phyloP scores from a whole-genome alignment of 305 asterid genomes.

The Fraxinus xanthoxyloides region DNA sequence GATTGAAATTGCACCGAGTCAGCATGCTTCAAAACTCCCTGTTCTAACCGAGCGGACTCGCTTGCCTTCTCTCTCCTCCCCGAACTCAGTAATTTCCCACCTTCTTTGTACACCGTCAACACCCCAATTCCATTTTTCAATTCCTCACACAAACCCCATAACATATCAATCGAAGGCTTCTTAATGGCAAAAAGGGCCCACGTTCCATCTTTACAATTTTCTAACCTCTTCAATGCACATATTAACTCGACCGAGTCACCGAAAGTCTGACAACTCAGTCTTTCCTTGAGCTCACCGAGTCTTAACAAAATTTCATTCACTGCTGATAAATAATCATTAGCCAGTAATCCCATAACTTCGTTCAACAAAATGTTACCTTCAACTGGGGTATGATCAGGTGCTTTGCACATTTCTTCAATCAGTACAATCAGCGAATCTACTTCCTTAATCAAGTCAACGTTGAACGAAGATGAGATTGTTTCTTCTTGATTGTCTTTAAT shows the following conservation, averaged over 20 bases:
- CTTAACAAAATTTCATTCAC: conserved; percentile 52
- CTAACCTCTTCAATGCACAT: conserved; percentile 54
- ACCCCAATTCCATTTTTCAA: conserved; percentile 40
- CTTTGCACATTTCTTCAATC: conserved; percentile 53
- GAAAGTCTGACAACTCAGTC: conserved; percentile 56
- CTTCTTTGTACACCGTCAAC: conserved; percentile 31
- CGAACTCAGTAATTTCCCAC: conserved; percentile 31
- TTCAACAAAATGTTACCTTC: conserved; percentile 43
- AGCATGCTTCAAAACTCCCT: conserved; percentile 25
- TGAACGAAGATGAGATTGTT: conserved; percentile 42
- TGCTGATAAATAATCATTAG: conserved; percentile 45
- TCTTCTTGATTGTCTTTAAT: conserved; percentile 41
- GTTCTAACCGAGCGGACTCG: conserved; percentile 74
- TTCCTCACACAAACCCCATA: conserved; percentile 52
- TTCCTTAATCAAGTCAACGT: conserved; percentile 53
- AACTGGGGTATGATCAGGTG: conserved; percentile 39
- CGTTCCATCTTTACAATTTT: conserved; percentile 49
- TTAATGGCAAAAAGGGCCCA: conserved; percentile 27
- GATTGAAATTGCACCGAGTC: conserved; percentile 54
- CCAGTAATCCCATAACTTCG: conserved; percentile 42
- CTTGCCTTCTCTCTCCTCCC: conserved; percentile 28
- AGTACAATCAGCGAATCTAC: conserved; percentile 43
- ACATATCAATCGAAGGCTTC: conserved; percentile 50
- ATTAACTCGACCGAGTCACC: conserved; percentile 66
- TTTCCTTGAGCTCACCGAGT: conserved; percentile 55